Base-by-base conservation (phyloP, 306 rosid species). In the Gillenia trifoliata region DNA sequence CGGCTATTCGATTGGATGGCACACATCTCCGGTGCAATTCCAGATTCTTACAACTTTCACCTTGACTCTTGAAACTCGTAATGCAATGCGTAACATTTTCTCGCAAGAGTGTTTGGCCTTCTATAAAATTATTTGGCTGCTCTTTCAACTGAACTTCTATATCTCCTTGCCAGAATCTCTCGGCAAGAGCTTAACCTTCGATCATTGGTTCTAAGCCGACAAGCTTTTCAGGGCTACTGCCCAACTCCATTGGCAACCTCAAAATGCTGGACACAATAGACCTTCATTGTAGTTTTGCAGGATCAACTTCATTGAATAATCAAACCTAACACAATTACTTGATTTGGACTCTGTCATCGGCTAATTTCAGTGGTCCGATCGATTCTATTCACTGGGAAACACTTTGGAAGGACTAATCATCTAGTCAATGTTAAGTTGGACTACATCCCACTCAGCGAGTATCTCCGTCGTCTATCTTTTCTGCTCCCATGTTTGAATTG, bases 81-180 rank as follows among this genome's bases (percentile, higher is more conserved):
- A 0, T 78, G 49, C 4, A 0, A 0, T n/a, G n/a, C n/a, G 80
- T 80, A 8, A 23, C 25, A 3, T 78, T 83, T 41, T n/a, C n/a
- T 73, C 73, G 1, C 22, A 22, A 2, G 22, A 15, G 75, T 78
- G 19, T 66, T 75, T 29, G 47, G 49, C 54, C 57, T 36, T 11
- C 70, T 13, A 55, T 82, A 15, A 54, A 10, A 40, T 8, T 20
- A 15, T n/a, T 68, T 0, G 57, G 67, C 5, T 22, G 73, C 5
- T 11, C 56, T 1, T 3, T 0, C 0, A 82, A 82, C 0, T 0
- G 3, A 15, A 2, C 83, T 78, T 4, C n/a, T 15, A 11, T 2
- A 75, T 80, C 13, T 56, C 73, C 15, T 33, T 82, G 6, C 83
- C 77, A 10, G 45, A 52, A 11, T 78, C 70, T 50, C 67, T n/a